Conservation (phyloP, 352 stramenopile genomes). For the Pythium diclinum region DNA sequence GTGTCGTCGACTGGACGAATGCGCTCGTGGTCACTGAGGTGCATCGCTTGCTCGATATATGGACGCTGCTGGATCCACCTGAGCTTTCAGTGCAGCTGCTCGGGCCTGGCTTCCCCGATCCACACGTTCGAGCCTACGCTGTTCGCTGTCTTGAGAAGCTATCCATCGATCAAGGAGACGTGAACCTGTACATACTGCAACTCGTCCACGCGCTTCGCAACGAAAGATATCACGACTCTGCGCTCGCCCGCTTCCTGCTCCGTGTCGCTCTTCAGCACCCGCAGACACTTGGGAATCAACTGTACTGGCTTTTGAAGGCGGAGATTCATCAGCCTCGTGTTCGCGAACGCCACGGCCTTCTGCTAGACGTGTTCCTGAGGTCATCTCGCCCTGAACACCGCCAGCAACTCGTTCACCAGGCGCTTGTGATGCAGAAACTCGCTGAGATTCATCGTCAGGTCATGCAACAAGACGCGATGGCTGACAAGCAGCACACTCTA, state of each 20-base stretch:
- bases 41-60: slow-evolving; percentile 39
- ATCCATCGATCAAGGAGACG: slow-evolving; percentile 4
- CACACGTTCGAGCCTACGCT: slow-evolving; percentile 22
- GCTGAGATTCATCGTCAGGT: slow-evolving; percentile 20
- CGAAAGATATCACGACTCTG: slow-evolving; percentile 23
- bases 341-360: slow-evolving; percentile 18
- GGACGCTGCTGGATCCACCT: slow-evolving; percentile 22
- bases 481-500: slow-evolving; percentile 24
- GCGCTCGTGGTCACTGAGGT: slow-evolving; percentile 28
- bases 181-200: slow-evolving; percentile 29
- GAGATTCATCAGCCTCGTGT: slow-evolving; percentile 19
- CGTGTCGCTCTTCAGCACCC: slow-evolving; percentile 12
- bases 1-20: slow-evolving; percentile 43
- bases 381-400: slow-evolving; percentile 2
- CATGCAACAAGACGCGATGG: slow-evolving; percentile 5
- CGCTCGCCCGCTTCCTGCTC: slow-evolving; percentile 23
- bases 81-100: slow-evolving; percentile 25
- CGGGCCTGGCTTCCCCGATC: slow-evolving; percentile 10
- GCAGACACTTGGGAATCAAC: slow-evolving; percentile 16
- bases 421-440: slow-evolving; percentile 14
- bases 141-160: slow-evolving; percentile 16
- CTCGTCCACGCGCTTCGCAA: slow-evolving; percentile 31
- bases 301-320: slow-evolving; percentile 27
- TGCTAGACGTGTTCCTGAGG: slow-evolving; percentile 19
- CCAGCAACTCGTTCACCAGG: slow-evolving; percentile 10